phyloP scores from a whole-genome alignment of 164 flowering plant species.

The Umbilicus rupestris region DNA sequence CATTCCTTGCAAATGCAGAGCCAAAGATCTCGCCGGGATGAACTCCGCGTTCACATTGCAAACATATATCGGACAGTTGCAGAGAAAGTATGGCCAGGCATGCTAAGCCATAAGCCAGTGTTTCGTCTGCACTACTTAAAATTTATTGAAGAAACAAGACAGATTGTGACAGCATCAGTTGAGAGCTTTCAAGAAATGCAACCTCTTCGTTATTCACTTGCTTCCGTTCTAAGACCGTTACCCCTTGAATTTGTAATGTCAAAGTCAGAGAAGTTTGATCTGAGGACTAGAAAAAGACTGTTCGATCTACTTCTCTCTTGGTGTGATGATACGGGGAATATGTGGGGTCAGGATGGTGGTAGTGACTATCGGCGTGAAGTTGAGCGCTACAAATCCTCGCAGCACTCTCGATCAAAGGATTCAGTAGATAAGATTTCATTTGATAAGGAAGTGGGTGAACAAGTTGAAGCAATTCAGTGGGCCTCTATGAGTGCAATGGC shows the following conservation, averaged over 20 bases:
- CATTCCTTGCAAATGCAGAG: slow-evolving; percentile 35
- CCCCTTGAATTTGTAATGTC: slow-evolving; percentile 95
- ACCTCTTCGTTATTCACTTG: slow-evolving; percentile 88
- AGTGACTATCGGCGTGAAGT: slow-evolving; percentile 91
- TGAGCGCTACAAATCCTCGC: slow-evolving; percentile 83
- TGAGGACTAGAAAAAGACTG: slow-evolving; percentile 73
- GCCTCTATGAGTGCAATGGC: slow-evolving; percentile 98
- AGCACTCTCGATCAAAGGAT: slow-evolving; percentile 85
- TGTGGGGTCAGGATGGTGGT: slow-evolving; percentile 79
- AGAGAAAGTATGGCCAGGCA: slow-evolving; percentile 94
- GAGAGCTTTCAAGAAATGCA: slow-evolving; percentile 91
- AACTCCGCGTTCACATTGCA: slow-evolving; percentile 83
- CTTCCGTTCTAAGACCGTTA: slow-evolving; percentile 77
- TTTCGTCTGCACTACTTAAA: slow-evolving; percentile 82
- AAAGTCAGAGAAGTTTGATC: slow-evolving; percentile 82
- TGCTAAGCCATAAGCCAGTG: slow-evolving; percentile 68
- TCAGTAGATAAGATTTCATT: slow-evolving; percentile 85
- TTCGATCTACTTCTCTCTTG: slow-evolving; percentile 93
- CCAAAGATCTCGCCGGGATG: slow-evolving; percentile 91
- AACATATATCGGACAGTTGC: slow-evolving; percentile 85
- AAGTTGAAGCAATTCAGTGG: slow-evolving; percentile 96
- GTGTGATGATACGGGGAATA: slow-evolving; percentile 76
- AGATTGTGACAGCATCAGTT: slow-evolving; percentile 39
- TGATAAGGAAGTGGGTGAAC: slow-evolving; percentile 89
- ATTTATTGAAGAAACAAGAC: slow-evolving; percentile 83